phyloP scores from a whole-genome alignment of 78 protist species.

The Protostelium mycophagum region DNA sequence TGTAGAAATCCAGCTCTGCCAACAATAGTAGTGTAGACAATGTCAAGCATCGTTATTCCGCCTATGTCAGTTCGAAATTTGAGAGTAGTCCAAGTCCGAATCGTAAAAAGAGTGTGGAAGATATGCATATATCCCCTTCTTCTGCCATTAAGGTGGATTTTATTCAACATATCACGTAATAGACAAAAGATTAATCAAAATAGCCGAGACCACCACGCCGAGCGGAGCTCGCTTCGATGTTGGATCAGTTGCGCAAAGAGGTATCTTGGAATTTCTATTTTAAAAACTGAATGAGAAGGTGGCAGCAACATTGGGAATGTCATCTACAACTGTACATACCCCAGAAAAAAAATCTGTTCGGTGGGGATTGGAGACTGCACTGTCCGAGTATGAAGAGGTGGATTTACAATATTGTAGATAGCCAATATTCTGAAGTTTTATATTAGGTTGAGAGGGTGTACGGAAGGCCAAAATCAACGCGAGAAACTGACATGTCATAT shows the following conservation, averaged over 20 bases:
- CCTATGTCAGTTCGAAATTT: not conserved
- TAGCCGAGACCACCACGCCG: not conserved
- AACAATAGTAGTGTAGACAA: not conserved
- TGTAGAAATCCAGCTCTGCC: no score
- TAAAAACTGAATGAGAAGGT: not conserved
- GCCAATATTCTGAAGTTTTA: no score
- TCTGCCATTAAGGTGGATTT: not conserved
- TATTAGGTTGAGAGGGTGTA: no score
- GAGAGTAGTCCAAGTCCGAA: not conserved
- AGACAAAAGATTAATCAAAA: not conserved
- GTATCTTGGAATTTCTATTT: not conserved
- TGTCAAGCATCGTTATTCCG: not conserved
- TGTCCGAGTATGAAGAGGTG: no score
- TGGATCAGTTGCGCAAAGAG: not conserved
- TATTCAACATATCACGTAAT: not conserved
- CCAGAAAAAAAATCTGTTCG: not conserved
- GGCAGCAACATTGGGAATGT: not conserved
- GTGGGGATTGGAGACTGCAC: not conserved
- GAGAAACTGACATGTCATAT: not conserved
- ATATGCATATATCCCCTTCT: not conserved
- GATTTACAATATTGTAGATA: no score
- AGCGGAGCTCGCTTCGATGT: not conserved
- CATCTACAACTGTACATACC: not conserved
- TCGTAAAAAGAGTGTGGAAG: not conserved
- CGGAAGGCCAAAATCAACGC: no score